phyloP scores from a whole-genome alignment of 768 basidiomycete genomes.

The Asterophora parasitica region DNA sequence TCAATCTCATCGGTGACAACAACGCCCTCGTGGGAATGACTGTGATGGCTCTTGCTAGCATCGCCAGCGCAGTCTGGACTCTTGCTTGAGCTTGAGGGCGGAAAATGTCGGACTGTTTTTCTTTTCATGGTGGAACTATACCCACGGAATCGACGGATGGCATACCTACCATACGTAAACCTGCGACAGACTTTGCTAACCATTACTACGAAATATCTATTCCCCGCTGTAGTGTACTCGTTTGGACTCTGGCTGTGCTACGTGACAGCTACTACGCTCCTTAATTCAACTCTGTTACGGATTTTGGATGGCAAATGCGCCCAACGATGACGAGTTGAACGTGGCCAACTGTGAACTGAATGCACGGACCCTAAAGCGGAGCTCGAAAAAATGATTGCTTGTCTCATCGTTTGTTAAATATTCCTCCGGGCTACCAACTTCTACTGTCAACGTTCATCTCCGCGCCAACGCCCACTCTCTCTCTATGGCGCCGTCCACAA shows the following conservation, averaged over 20 bases:
- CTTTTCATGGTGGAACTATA: background rate
- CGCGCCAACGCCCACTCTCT: slow-evolving; percentile 8
- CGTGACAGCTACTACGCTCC: slow-evolving; percentile 9
- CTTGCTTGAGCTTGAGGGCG: slow-evolving; percentile 28
- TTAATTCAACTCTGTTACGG: slow-evolving; percentile 9
- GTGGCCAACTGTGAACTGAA: background rate
- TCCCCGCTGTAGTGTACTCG: slow-evolving; percentile 11
- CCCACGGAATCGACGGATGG: background rate
- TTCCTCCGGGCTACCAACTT: slow-evolving; percentile 8
- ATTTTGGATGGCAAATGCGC: too few species aligned
- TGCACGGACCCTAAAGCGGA: slow-evolving; percentile 18
- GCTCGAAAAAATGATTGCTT: slow-evolving; percentile 14
- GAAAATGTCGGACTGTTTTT: too few species aligned
- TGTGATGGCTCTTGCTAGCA: slow-evolving; percentile 28
- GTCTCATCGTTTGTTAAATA: slow-evolving; percentile 10
- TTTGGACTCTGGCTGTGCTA: slow-evolving; percentile 11
- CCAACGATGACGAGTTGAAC: too few species aligned
- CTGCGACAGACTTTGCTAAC: slow-evolving; percentile 11
- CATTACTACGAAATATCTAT: slow-evolving; percentile 13
- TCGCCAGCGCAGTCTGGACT: slow-evolving; percentile 41
- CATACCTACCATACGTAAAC: background rate
- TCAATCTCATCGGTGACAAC: slow-evolving; percentile 19
- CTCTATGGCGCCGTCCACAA: slow-evolving; percentile 17
- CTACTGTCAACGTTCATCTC: slow-evolving; percentile 2
- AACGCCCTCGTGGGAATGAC: slow-evolving; percentile 34